Evolutionary conservation across 495 filamentous ascomycete genomes (phyloP), one percentile per base, ranked within the genome.

Genomic region (Collariella sp.): DNA sequence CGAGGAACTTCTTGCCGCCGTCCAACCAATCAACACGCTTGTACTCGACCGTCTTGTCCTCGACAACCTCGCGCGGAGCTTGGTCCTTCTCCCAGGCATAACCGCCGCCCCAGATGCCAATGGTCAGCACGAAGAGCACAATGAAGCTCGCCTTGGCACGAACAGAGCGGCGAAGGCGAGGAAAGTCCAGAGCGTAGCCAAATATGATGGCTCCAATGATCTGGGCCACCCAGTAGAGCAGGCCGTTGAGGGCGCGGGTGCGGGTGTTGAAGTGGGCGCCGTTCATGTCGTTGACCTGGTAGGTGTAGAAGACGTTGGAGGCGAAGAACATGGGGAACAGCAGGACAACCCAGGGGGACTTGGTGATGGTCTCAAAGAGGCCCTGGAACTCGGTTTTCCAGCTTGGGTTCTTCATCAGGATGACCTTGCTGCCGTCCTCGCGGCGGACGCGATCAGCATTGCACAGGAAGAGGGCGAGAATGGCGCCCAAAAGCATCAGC

Each of bases 261-360:
- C 91, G 86, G 46, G 85, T 84, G 68, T 86, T 84, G 75, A 94
- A 96, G 57, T 86, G 80, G 41, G 83, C 83, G 41, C 65, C 70
- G 68, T 86, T 86, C 60, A 85, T 65, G 61, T 75, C 76, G 71
- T 77, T 79, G 58, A 79, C 79, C 67, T 81, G 78, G 67, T 88
- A 81, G 34, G 82, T 87, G 71, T 88, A 88, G 71, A 90, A 89
- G 73, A 81, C 86, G 62, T 90, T 90, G 65, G 84, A 88, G 23
- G 83, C 70, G 63, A 81, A 84, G 72, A 93, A 93, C 82, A 91
- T 88, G 59, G 88, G 88, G 76, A 95, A 97, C 35, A 97, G 76
- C 11, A 85, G 62, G 29, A 96, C 54, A 51, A 97, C 86, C 74
- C 89, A 95, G 12, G 82, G 84, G 57, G 91, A 83, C 6, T 68